A percentile compares a stretch with the other conserved stretches of the same genome.
phyloP scores from a whole-genome alignment of 495 filamentous ascomycete genomes.

The Penicillium robsamsonii region DNA sequence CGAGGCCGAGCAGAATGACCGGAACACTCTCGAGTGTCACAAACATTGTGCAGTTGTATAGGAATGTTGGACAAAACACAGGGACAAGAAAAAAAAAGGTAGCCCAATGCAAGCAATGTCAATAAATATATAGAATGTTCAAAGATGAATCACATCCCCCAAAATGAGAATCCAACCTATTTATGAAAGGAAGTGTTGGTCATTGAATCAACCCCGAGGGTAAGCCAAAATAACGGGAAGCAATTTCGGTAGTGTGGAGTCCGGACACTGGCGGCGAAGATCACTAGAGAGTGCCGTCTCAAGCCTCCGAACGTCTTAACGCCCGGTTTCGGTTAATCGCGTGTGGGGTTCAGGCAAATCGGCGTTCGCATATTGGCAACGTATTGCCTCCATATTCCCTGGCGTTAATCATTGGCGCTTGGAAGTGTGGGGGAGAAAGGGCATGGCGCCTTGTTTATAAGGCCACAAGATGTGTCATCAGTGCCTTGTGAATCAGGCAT shows the following conservation, averaged over 20 bases:
- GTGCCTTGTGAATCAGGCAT: not conserved
- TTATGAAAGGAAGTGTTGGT: slow-evolving; percentile 4
- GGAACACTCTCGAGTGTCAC: slow-evolving; percentile 55
- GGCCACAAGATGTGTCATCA: not conserved
- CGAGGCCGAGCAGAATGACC: slow-evolving; percentile 53
- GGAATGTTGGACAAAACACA: not conserved
- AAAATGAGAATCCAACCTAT: slow-evolving; percentile 4
- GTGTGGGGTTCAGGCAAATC: not conserved
- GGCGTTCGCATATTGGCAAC: not conserved
- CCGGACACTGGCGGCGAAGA: slow-evolving; percentile 1
- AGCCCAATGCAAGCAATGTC: not conserved
- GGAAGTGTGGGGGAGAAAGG: slow-evolving; percentile 1
- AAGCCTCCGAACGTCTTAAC: not conserved
- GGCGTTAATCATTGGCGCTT: not conserved
- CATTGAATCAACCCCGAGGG: slow-evolving; percentile 10
- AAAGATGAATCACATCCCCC: not conserved
- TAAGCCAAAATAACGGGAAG: slow-evolving; percentile 8
- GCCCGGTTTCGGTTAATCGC: slow-evolving; percentile 6
- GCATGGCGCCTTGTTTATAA: not conserved
- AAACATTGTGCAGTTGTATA: slow-evolving; percentile 29
- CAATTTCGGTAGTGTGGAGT: slow-evolving; percentile 16
- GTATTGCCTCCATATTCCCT: not conserved
- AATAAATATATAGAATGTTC: not conserved
- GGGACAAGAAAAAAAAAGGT: not conserved
- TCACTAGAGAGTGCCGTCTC: slow-evolving; percentile 15